phyloP scores from a whole-genome alignment of 2,329 filamentous ascomycete species.

The Colletotrichum eremochloae region DNA sequence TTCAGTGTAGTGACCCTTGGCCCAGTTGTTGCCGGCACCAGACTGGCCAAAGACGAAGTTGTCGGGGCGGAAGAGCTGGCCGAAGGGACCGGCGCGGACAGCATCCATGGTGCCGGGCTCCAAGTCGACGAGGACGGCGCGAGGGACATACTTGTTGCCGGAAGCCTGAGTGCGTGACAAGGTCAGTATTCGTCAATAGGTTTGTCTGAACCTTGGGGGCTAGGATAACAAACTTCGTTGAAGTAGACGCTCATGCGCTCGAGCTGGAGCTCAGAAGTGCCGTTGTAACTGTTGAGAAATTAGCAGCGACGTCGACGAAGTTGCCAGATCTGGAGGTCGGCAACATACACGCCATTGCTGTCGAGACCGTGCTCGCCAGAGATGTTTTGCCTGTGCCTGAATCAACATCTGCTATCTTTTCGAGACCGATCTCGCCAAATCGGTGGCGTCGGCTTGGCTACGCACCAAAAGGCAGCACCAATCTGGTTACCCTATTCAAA shows the following conservation, averaged over 20 bases:
- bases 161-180: conserved; percentile 73
- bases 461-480: conserved; percentile 98
- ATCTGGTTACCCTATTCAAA: conserved; percentile 95
- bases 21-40: conserved; percentile 99
- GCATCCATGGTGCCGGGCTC: conserved; percentile 99
- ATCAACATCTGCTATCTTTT: conserved; percentile 54
- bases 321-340: conserved; percentile 24
- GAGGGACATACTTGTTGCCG: conserved; percentile 99
- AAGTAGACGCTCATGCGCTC: conserved; percentile 99
- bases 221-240: conserved; percentile 71
- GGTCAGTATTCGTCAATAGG: conserved; percentile 36
- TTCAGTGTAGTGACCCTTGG: conserved; percentile 99
- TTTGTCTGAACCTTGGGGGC: conserved; percentile 14
- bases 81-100: conserved; percentile 97
- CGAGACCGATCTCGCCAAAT: conserved; percentile 31
- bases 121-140: conserved; percentile 98
- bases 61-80: conserved; percentile 99
- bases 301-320: conserved; percentile 42
- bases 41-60: conserved; percentile 99
- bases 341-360: conserved; percentile 90
- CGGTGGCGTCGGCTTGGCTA: conserved; percentile 44
- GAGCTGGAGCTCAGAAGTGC: conserved; percentile 97
- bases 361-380: conserved; percentile 96
- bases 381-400: conserved; percentile 76
- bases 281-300: conserved; percentile 81